phyloP scores from a whole-genome alignment of 345 rosid genomes.

The Dipteronia dyeriana region DNA sequence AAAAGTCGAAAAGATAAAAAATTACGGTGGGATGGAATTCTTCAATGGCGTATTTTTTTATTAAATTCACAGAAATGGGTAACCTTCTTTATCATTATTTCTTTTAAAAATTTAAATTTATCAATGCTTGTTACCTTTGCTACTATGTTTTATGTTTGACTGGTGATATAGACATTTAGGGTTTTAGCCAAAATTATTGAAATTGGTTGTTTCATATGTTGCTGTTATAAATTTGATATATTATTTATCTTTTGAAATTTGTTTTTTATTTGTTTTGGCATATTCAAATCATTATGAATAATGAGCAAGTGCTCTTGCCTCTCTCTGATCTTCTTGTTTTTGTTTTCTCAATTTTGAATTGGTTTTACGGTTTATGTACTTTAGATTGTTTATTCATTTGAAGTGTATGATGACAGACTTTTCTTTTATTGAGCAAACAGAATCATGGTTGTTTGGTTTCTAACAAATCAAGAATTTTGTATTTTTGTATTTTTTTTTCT shows the following conservation, averaged over 20 bases:
- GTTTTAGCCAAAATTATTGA: conserved; percentile 22
- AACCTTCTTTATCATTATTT: background rate
- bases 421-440: background rate
- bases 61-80: conserved; percentile 28
- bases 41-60: conserved; percentile 23
- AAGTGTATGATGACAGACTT: conserved; percentile 24
- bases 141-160: background rate
- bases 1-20: conserved; percentile 13
- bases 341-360: conserved; percentile 8
- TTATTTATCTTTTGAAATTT: background rate
- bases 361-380: conserved; percentile 5
- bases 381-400: background rate
- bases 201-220: background rate
- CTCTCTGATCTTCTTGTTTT: background rate
- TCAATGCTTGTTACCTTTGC: background rate
- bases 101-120: background rate
- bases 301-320: conserved; percentile 4
- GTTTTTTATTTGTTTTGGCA: conserved; percentile 1
- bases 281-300: conserved; percentile 2
- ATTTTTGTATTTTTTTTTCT: background rate
- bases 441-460: conserved; percentile 20
- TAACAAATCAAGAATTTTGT: conserved; percentile 6
- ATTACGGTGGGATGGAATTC: conserved; percentile 9
- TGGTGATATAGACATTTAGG: conserved; percentile 19
- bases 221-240: background rate